Evolutionary conservation across 768 basidiomycete species (phyloP), one percentile per base, ranked within the genome.

Genomic region (Heimioporus sp.): DNA sequence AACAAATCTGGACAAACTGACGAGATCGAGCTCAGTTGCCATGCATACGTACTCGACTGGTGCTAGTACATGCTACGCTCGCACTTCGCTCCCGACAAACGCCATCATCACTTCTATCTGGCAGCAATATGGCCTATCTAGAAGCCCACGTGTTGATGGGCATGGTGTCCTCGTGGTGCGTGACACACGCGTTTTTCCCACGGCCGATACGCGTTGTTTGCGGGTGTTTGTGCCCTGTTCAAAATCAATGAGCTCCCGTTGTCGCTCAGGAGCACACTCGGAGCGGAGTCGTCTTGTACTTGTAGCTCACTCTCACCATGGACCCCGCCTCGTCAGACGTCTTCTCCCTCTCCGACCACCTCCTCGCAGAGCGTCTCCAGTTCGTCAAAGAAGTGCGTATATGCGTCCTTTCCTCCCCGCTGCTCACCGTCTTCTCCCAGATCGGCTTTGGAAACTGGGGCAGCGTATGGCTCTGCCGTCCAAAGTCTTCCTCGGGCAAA

Each of bases 401-500:
- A 43, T 16, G 20, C 20, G 20, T 43, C 30, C 16, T n/a, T 7
- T 7, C 24, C 10, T 7, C 0, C 28, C 12, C 11, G 28, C 48
- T 32, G 12, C 47, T 65, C 55, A 54, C 36, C 32, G 17, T 51
- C 0, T 37, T 34, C 40, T 40, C 2, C 49, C n/a, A 92, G 88
- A 87, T 92, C 73, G 92, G 92, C 31, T 91, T 81, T 65, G 92
- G 92, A 39, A 94, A 93, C 72, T 96, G 92, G 92, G 92, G 92
- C 35, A 87, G 86, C 65, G 91, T 93, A 56, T 92, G 89, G 90
- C 71, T 88, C 58, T 89, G 86, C 64, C 73, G 72, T 34, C 83
- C 85, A 53, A 89, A 82, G 69, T 74, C 74, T 20, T 74, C 48
- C 59, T 71, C 60, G 20, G 69, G 71, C 31, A 71, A 71, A 38